Conservation (phyloP, 2,329 filamentous ascomycete genomes). For the Pseudocercospora vitis region DNA sequence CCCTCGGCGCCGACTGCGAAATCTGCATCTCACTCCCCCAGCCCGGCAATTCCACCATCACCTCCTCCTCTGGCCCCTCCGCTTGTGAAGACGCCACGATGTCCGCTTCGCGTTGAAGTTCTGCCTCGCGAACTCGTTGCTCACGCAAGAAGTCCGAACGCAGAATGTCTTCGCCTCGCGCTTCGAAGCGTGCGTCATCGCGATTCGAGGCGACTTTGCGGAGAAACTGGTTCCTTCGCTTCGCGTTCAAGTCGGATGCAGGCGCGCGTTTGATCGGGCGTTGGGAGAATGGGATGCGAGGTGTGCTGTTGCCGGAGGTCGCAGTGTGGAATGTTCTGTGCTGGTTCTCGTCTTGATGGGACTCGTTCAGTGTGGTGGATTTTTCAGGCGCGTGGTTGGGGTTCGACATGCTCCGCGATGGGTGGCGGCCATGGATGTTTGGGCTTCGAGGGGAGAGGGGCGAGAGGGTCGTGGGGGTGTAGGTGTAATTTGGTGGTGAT, state of each 20-base stretch:
- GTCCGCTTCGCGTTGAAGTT: conserved; percentile 44
- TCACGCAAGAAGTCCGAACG: conserved; percentile 48
- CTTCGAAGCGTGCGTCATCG: conserved; percentile 49
- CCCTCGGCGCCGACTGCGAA: no score
- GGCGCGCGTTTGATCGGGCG: conserved; percentile 64
- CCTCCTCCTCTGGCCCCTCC: conserved; percentile 27
- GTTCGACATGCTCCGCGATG: conserved; percentile 21
- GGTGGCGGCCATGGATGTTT: conserved; percentile 37
- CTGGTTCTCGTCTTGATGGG: neutral
- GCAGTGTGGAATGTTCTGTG: conserved; percentile 1
- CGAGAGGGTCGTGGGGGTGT: conserved; percentile 40
- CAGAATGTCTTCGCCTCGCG: conserved; percentile 51
- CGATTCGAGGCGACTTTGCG: conserved; percentile 53
- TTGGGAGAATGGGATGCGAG: conserved; percentile 48
- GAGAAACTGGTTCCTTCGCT: conserved; percentile 67
- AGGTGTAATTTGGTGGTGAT: conserved; percentile 23
- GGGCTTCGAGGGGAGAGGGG: conserved; percentile 48
- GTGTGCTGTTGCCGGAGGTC: neutral
- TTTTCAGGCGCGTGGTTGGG: neutral
- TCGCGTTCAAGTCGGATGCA: conserved; percentile 59
- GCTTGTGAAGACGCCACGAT: conserved; percentile 29
- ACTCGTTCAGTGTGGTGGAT: neutral
- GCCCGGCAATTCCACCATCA: conserved; percentile 20
- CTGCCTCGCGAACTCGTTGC: conserved; percentile 48
- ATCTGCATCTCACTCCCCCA: no score